A percentile compares a stretch with the other conserved stretches of the same genome.
These are phyloP conservation scores for Cryptosporidium ubiquitum DNA, from an alignment of 169 alveolate genomes.

Conservation along the genomic window DNA sequence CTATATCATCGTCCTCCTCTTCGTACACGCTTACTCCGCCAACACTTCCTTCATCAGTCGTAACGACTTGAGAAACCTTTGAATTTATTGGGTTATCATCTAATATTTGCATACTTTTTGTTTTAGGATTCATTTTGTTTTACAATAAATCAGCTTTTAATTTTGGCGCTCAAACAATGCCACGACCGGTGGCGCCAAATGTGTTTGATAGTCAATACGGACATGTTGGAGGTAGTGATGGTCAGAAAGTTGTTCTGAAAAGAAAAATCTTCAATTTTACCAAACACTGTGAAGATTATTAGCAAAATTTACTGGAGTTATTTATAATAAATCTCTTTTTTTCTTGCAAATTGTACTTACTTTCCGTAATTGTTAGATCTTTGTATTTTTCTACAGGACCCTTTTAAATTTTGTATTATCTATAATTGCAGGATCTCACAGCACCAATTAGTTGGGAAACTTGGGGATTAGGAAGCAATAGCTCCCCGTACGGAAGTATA, in stretches of 20 bases:
- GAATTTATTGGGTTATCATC: not conserved
- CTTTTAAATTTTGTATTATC: not conserved
- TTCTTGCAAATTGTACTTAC: not conserved
- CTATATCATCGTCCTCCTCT: slow-evolving; percentile 70
- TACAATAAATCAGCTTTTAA: too few relatives aligned
- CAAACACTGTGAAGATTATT: too few relatives aligned
- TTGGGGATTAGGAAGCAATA: slow-evolving; percentile 52
- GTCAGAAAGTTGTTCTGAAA: too few relatives aligned
- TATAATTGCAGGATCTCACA: slow-evolving; percentile 9
- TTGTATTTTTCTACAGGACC: not conserved
- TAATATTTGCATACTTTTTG: not conserved
- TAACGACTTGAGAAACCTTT: not conserved
- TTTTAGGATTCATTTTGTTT: not conserved
- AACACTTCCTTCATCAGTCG: not conserved
- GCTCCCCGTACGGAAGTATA: slow-evolving; percentile 50
- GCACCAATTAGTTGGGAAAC: slow-evolving; percentile 30
- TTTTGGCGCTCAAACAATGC: not conserved
- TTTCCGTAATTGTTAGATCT: not conserved
- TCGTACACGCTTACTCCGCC: not conserved
- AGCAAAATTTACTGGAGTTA: not conserved
- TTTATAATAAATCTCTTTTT: not conserved
- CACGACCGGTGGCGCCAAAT: not conserved
- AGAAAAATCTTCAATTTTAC: not conserved
- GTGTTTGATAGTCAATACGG: too few relatives aligned
- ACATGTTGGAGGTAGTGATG: too few relatives aligned